phyloP scores from a whole-genome alignment of 192 early-diverging fungal genomes.

The Coemansia furcata region DNA sequence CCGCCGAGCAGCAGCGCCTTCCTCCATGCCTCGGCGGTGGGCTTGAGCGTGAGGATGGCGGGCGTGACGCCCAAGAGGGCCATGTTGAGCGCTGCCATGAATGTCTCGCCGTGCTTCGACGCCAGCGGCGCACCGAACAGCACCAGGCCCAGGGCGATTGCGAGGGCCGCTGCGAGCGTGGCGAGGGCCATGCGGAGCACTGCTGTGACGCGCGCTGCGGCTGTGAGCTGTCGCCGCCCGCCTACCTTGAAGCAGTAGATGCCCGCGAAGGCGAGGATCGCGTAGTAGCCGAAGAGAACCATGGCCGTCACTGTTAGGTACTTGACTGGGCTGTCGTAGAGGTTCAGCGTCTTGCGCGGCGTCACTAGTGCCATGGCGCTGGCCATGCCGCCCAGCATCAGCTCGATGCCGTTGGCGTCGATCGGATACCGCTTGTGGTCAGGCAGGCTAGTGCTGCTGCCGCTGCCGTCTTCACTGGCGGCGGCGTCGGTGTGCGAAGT shows the following conservation, averaged over 20 bases:
- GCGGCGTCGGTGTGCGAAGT: not conserved
- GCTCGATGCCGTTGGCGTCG: constrained; percentile 41
- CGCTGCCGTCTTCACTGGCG: not conserved
- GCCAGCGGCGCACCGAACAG: constrained; percentile 43
- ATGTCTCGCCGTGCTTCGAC: constrained; percentile 31
- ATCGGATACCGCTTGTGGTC: constrained; percentile 40
- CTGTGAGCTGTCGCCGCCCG: not conserved
- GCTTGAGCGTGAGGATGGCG: constrained; percentile 32
- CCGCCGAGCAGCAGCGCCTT: constrained; percentile 21
- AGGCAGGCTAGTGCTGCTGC: not conserved
- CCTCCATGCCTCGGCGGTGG: constrained; percentile 13
- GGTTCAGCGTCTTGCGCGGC: constrained; percentile 35
- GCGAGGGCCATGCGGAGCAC: constrained; percentile 8
- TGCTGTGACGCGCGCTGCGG: not conserved
- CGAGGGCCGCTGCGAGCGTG: constrained; percentile 9
- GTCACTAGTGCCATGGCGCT: constrained; percentile 35
- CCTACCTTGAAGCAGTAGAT: constrained; percentile 40
- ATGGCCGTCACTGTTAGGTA: constrained; percentile 29
- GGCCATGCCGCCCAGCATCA: constrained; percentile 42
- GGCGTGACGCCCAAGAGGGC: constrained; percentile 44
- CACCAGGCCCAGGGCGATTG: constrained; percentile 13
- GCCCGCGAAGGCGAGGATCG: constrained; percentile 32
- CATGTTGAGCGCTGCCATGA: constrained; percentile 34
- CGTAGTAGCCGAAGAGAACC: constrained; percentile 38
- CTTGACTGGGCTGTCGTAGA: constrained; percentile 34